Evolutionary conservation across 352 stramenopile species (phyloP), one percentile per base, ranked within the genome.

Genomic region (Phytopythium chamaehyphon): DNA sequence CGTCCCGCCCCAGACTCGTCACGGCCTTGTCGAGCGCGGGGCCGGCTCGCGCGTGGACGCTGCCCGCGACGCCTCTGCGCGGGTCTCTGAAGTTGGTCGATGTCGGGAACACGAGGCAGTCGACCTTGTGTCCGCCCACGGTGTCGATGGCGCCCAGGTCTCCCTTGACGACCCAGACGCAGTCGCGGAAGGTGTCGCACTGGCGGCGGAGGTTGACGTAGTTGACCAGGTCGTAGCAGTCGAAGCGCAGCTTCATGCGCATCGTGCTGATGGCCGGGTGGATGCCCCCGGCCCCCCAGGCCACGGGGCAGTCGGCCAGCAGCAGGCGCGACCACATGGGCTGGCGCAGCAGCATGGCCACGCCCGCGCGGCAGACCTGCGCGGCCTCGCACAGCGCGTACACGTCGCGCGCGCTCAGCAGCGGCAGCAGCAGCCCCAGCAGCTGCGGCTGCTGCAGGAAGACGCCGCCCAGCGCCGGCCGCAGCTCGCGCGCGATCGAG

Each of bases 31-130:
- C 56, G 36, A 69, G 50, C 23, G 38, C 26, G 16, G 55, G 36
- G 0, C 72, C 81, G 18, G 79, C 75, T 11, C 77, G 78, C 19
- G 57, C 59, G 47, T 88, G 74, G 2, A 90, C 71, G 11, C 61
- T 58, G 11, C 54, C 61, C 23, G 78, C 65, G 26, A 79, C 78
- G 2, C 81, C 76, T 18, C 64, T 56, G 11, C 36, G 9, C 22
- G 76, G 70, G 43, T 88, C 78, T 16, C 31, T 45, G 18, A 71
- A 81, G 10, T 39, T 54, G 9, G 2, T 10, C 6, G 74, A 77
- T 40, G 78, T 86, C 12, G 76, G 76, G 38, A 90, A 88, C 33
- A 69, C 65, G 8, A 92, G 54, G 46, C 78, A 88, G 28, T 92
- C 78, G 12, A 92, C 51, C 6, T 40, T 28, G 6, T 57, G 15